A percentile compares a stretch with the other conserved stretches of the same genome.
phyloP scores from a whole-genome alignment of 106 monocot genomes.

The Dioscorea alata region DNA sequence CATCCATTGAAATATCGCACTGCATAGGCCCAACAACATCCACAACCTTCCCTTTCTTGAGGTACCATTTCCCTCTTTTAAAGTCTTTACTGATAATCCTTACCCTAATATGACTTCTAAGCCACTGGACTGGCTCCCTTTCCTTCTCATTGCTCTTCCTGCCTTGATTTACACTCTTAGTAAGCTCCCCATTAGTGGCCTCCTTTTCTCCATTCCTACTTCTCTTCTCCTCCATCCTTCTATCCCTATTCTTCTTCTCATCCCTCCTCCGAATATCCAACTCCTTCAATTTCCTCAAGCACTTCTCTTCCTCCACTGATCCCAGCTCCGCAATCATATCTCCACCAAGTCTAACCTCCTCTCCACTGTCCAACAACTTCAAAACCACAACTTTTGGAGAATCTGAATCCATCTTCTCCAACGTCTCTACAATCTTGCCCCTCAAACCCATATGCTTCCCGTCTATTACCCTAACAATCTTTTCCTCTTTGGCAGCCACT shows the following conservation, averaged over 20 bases:
- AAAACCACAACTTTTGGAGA: slow-evolving; percentile 2
- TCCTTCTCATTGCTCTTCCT: background rate
- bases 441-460: slow-evolving; percentile 28
- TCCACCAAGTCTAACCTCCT: slow-evolving; percentile 23
- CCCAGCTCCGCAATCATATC: slow-evolving; percentile 25
- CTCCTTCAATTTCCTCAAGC: slow-evolving; percentile 27
- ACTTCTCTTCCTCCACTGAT: slow-evolving; percentile 33
- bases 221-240: slow-evolving; percentile 7
- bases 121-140: slow-evolving; percentile 41
- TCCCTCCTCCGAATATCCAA: background rate
- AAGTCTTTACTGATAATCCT: slow-evolving; percentile 75
- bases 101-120: slow-evolving; percentile 86
- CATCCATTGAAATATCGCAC: slow-evolving; percentile 87
- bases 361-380: slow-evolving; percentile 15
- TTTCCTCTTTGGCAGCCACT: background rate
- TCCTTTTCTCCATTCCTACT: background rate
- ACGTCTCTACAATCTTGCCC: slow-evolving; percentile 21
- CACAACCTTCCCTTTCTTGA: slow-evolving; percentile 82
- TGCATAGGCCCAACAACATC: slow-evolving; percentile 82
- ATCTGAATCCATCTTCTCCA: background rate
- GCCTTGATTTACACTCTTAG: background rate
- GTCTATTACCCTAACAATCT: slow-evolving; percentile 26
- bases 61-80: slow-evolving; percentile 55
- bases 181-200: too few species aligned
- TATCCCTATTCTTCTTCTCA: slow-evolving; percentile 5